These are phyloP conservation scores for Eutrema japonicum DNA, from an alignment of 345 rosid genomes.

Conservation along the genomic window DNA sequence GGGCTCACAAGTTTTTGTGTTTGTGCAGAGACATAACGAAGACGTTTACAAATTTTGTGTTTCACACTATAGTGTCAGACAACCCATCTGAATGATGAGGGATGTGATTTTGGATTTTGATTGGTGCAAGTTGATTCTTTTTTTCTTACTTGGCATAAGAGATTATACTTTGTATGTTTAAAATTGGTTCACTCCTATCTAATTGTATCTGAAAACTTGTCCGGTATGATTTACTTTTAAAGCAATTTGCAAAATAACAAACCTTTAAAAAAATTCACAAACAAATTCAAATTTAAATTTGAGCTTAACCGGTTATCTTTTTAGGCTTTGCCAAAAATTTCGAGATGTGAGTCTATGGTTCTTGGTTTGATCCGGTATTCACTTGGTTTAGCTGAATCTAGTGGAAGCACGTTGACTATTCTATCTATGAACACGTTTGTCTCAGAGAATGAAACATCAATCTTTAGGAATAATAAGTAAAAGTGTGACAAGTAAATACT, in stretches of 20 bases:
- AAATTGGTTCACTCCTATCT: conserved; percentile 14
- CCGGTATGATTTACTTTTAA: neutral
- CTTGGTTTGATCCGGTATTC: neutral
- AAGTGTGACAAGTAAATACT: no score
- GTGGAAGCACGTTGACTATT: no score
- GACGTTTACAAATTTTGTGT: conserved; percentile 84
- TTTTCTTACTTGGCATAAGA: neutral
- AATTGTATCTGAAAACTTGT: conserved; percentile 12
- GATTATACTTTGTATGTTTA: neutral
- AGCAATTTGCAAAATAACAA: neutral
- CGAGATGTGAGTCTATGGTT: neutral
- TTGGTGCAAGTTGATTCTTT: conserved; percentile 23
- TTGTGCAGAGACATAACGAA: conserved; percentile 74
- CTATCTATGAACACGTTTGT: no score
- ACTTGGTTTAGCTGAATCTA: neutral
- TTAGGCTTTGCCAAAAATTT: neutral
- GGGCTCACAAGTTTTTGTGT: neutral
- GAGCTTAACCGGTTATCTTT: neutral
- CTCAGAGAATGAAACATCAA: no score
- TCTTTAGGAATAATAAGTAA: no score
- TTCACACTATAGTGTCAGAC: conserved; percentile 57
- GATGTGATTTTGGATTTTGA: conserved; percentile 21
- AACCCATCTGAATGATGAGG: neutral
- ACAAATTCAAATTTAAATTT: neutral
- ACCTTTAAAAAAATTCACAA: neutral